Evolutionary conservation across 2,329 filamentous ascomycete genomes (phyloP).

Genomic region (Juglanconis oblonga): DNA sequence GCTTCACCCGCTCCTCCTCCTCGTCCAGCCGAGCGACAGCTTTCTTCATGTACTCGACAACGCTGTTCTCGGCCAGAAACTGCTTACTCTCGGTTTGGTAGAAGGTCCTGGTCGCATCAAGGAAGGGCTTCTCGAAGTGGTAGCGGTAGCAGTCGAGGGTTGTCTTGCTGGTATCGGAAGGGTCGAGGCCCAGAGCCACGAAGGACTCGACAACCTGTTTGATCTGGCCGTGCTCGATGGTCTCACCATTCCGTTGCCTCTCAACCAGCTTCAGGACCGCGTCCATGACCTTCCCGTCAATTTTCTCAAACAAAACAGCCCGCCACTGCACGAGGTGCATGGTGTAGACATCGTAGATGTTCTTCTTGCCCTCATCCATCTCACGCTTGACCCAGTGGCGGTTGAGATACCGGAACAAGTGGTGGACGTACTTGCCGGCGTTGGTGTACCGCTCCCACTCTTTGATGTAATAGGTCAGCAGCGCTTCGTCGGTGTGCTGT

Average conservation of each 20-base stretch:
- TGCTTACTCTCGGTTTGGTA: slow-evolving; percentile 90
- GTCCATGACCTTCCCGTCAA: slow-evolving; percentile 87
- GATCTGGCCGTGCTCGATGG: slow-evolving; percentile 94
- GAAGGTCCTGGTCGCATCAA: slow-evolving; percentile 78
- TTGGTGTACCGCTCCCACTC: slow-evolving; percentile 97
- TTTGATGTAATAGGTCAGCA: slow-evolving; percentile 89
- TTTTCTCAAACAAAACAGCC: slow-evolving; percentile 79
- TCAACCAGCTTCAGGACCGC: slow-evolving; percentile 93
- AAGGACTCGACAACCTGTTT: slow-evolving; percentile 97
- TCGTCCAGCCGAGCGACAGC: slow-evolving; percentile 85
- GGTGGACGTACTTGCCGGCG: slow-evolving; percentile 95
- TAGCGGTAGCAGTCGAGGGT: slow-evolving; percentile 92
- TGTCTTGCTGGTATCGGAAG: slow-evolving; percentile 87
- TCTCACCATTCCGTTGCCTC: slow-evolving; percentile 96
- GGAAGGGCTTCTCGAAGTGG: slow-evolving; percentile 91
- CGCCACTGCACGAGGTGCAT: slow-evolving; percentile 95
- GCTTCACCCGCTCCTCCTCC: slow-evolving; percentile 87
- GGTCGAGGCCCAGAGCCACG: slow-evolving; percentile 89
- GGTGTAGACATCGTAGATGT: slow-evolving; percentile 97
- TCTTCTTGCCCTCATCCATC: slow-evolving; percentile 98
- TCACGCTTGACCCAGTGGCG: slow-evolving; percentile 98
- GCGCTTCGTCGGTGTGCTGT: slow-evolving; percentile 81
- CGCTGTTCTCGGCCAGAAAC: slow-evolving; percentile 93
- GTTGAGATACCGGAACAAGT: slow-evolving; percentile 93
- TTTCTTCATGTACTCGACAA: slow-evolving; percentile 99